A percentile compares a stretch with the other conserved stretches of the same genome.
phyloP scores from a whole-genome alignment of 805 yeast species.

The Cyberlindnera bimundalis region DNA sequence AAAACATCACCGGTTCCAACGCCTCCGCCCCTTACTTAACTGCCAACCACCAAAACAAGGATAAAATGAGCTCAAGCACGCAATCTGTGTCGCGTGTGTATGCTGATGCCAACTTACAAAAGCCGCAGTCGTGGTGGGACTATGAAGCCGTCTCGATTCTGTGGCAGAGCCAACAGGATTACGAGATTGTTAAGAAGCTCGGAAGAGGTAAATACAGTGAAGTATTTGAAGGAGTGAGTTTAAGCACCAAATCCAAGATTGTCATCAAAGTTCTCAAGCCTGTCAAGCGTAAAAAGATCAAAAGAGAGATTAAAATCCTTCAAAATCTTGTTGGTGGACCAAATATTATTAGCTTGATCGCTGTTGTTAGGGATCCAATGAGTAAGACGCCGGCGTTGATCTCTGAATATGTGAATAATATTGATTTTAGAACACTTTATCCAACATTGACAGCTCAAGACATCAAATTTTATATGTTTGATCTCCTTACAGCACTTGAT shows the following conservation, averaged over 20 bases:
- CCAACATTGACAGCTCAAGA: conserved; percentile 75
- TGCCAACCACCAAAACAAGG: neutral
- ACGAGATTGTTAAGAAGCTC: conserved; percentile 78
- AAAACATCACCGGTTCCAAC: too few relatives aligned
- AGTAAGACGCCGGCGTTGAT: conserved; percentile 85
- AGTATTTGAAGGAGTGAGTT: conserved; percentile 81
- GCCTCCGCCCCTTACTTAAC: too few relatives aligned
- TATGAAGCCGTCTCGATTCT: conserved; percentile 67
- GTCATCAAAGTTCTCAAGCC: conserved; percentile 93
- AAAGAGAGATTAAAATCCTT: conserved; percentile 83
- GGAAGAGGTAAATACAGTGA: conserved; percentile 95
- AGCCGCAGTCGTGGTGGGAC: conserved; percentile 87
- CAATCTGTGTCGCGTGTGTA: conserved; percentile 71
- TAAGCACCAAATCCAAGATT: conserved; percentile 56
- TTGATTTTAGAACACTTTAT: conserved; percentile 82
- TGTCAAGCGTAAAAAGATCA: conserved; percentile 87
- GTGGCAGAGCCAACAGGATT: conserved; percentile 84
- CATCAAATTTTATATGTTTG: conserved; percentile 79
- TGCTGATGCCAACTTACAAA: conserved; percentile 69
- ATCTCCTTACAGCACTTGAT: conserved; percentile 78
- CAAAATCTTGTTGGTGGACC: conserved; percentile 85
- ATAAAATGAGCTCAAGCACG: neutral
- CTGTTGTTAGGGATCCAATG: conserved; percentile 83
- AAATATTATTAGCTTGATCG: conserved; percentile 69
- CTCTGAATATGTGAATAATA: conserved; percentile 79